These are phyloP conservation scores for Diplodia intermedia DNA, from an alignment of 2,329 filamentous ascomycete species.

Conservation along the genomic window DNA sequence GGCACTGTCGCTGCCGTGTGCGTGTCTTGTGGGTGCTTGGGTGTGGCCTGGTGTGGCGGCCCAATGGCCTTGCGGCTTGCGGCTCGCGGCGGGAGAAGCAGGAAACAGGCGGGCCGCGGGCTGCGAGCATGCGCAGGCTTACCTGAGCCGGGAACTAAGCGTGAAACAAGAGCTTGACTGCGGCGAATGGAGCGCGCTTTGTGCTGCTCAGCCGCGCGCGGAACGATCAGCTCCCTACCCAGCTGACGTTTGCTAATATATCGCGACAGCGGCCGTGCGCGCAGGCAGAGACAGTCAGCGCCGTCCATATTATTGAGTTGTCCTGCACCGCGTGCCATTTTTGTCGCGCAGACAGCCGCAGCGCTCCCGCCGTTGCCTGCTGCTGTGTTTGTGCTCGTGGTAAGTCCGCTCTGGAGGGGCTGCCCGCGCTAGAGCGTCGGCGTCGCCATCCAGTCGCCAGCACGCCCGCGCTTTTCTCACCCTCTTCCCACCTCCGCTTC, in stretches of 20 bases:
- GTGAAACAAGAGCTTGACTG: slow-evolving; percentile 29
- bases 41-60: slow-evolving; percentile 4
- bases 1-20: not conserved
- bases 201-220: slow-evolving; percentile 30
- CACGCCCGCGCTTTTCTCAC: slow-evolving; percentile 17
- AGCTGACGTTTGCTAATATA: slow-evolving; percentile 30
- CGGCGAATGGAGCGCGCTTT: slow-evolving; percentile 19
- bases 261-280: slow-evolving; percentile 21
- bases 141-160: slow-evolving; percentile 15
- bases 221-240: slow-evolving; percentile 24
- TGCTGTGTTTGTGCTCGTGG: slow-evolving; percentile 6
- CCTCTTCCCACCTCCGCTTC: slow-evolving; percentile 14
- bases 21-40: slow-evolving; percentile 1
- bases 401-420: slow-evolving; percentile 10
- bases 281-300: slow-evolving; percentile 16
- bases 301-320: slow-evolving; percentile 9
- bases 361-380: not conserved
- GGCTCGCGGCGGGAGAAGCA: not conserved
- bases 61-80: slow-evolving; percentile 5
- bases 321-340: slow-evolving; percentile 24
- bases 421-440: not conserved
- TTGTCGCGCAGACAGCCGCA: slow-evolving; percentile 12
- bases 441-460: slow-evolving; percentile 9
- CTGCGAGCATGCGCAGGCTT: slow-evolving; percentile 10
- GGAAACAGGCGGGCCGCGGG: slow-evolving; percentile 2